Evolutionary conservation across 371 early-diverging fungal genomes (phyloP), one percentile per base, ranked within the genome.

Genomic region (Mucor indicus): DNA sequence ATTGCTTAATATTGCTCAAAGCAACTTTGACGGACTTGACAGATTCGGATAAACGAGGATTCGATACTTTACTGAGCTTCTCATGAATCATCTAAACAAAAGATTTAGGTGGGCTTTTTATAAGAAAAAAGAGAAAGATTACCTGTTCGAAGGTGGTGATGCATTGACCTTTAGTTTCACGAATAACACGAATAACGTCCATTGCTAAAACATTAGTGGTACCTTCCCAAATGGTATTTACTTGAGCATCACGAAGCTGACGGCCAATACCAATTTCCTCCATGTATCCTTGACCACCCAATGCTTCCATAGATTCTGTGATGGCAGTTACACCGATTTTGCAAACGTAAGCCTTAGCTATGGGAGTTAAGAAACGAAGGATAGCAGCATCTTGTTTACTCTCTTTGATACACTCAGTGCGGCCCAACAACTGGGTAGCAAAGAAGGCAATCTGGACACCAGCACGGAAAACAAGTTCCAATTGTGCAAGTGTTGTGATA

Each of bases 281-380:
- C 78, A 88, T 85, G 48, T 88, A 88, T 0, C 86, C 80, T 47
- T 81, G 79, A 1, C 89, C 89, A 16, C 86, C 89, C 10, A 81
- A 57, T 13, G 83, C 77, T 50, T 86, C 89, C 79, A 83, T 76
- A 17, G 75, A 69, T 49, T 83, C 85, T 17, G 70, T 60, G 15
- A 78, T 70, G 24, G 64, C 70, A 9, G 58, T 57, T 11, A 77
- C 64, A 5, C 69, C 72, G 10, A 67, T 65, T 38, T 83, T 80
- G 47, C 78, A 71, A 2, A 65, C 62, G 55, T 67, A 86, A 8
- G 72, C 69, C 60, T 88, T 88, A 42, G 77, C 61, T 13, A 86
- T 67, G 0, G 89, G 89, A 1, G 85, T 85, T 38, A 84, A 44
- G 21, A 86, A 58, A 22, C 88, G 79, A 24, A 88, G 67, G 22